Evolutionary conservation across 2,329 filamentous ascomycete genomes (phyloP), one percentile per base, ranked within the genome.

Genomic region (Penicillium sp.): DNA sequence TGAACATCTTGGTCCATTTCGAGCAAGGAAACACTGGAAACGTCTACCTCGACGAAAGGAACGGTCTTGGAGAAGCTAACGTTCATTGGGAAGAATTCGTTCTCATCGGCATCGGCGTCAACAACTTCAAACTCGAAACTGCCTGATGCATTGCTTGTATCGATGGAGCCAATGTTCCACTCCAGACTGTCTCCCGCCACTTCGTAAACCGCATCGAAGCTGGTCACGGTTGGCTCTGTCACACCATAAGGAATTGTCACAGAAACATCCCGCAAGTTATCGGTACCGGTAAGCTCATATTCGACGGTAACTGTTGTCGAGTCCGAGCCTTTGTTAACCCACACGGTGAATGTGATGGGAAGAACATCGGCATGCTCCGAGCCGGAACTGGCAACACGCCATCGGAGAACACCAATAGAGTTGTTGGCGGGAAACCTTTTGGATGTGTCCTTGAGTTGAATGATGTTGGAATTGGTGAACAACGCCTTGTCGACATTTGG

Each of bases 71-170:
- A 87, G 76, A 99, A 99, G 55, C 86, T 83, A 59, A 97, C 86
- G 54, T 84, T 88, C 92, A 99, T 97, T 1, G 94, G 94, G 85
- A 99, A 99, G 79, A 97, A 97, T 66, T 97, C 92, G 56, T 90
- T 87, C 70, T 97, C 94, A 65, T 93, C 90, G 56, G 86, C 84
- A 63, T 92, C 90, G 55, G 86, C 84, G 11, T 90, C 90, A 71
- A 90, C 86, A 1, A 91, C 91, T 74, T 97, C 94, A 64, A 99
- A 97, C 72, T 99, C 94, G 68, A 99, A 97, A 47, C 89, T 88
- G 18, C 94, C 94, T 42, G 81, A 91, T 18, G 86, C 77, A 70
- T 94, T 96, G 57, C 87, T 87, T 51, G 91, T 87, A 66, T 92
- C 89, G 42, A 97, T 86, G 4, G 85, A 83, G 60, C 94, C 93